These are phyloP conservation scores for Lenwebbia sp. DNA, from an alignment of 345 rosid genomes.

Conservation along the genomic window DNA sequence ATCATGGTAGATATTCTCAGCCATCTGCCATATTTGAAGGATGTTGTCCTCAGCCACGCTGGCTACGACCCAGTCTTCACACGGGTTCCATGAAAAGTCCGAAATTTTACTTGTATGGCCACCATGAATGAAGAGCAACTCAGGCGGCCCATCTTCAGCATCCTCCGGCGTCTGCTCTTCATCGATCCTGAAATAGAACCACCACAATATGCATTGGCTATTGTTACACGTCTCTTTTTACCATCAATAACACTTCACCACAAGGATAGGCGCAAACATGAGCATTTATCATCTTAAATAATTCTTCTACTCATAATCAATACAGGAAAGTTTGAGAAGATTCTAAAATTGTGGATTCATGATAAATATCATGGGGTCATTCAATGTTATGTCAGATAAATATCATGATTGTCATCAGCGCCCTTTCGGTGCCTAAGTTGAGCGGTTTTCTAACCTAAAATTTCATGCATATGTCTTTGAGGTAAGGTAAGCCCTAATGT, in stretches of 20 bases:
- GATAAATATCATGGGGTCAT: neutral
- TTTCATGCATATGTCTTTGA: too few relatives aligned
- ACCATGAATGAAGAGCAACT: constrained; percentile 94
- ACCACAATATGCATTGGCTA: neutral
- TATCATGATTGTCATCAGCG: too few relatives aligned
- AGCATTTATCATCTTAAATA: neutral
- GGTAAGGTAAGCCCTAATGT: too few relatives aligned
- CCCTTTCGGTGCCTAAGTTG: too few relatives aligned
- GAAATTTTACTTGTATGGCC: constrained; percentile 99
- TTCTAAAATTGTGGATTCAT: neutral
- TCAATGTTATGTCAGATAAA: too few relatives aligned
- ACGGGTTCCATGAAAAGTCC: constrained; percentile 98
- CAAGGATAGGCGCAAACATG: neutral
- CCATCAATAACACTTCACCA: neutral
- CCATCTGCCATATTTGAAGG: constrained; percentile 99
- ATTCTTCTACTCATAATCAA: neutral
- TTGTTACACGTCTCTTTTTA: neutral
- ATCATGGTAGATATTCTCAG: constrained; percentile 95
- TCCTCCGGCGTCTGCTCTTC: constrained; percentile 77
- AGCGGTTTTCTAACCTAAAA: too few relatives aligned
- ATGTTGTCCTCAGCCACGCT: constrained; percentile 99
- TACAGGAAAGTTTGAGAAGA: neutral
- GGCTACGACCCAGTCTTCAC: constrained; percentile 95
- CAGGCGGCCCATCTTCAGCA: constrained; percentile 99
- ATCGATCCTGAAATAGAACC: constrained; percentile 35